Evolutionary conservation across 2,329 filamentous ascomycete genomes (phyloP), one percentile per base, ranked within the genome.

Genomic region (Bipolaris bicolor): DNA sequence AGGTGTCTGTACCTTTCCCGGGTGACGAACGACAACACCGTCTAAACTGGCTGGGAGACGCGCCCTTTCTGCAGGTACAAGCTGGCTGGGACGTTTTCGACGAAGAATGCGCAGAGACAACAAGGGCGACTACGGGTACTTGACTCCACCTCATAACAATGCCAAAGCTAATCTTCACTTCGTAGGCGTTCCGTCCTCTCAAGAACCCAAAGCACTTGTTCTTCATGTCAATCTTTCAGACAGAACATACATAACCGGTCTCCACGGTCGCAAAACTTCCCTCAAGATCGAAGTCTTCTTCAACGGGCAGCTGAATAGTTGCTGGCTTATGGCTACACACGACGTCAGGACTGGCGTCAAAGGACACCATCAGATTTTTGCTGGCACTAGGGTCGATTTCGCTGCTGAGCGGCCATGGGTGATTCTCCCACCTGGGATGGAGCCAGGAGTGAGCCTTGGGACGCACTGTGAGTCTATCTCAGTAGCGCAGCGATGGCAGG

Each of bases 271-370:
- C 22, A 63, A 62, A n/a, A 69, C 71, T 18, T 74, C 79, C 33
- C 56, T 82, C 49, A 81, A 80, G 63, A 73, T 82, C 41, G 80
- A 82, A n/a, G 74, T 82, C 3, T 78, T 80, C 61, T 70, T 81
- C 64, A 82, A 83, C 52, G 81, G 81, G 36, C 65, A 75, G 29
- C 69, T 82, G 7, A 72, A 73, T 3, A 69, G 63, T n/a, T 76
- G 72, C 34, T 57, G 61, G 5, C 64, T 73, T 22, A 47, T 76
- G 9, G 61, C 72, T 7, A 47, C 49, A 20, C 61, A 68, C 26
- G 69, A 73, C 47, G 44, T 67, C 7, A 59, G 48, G 3, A 56
- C 49, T 10, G 65, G 60, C 7, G 48, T 39, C 16, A 68, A 69
- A 36, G 49, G 61, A 3, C 45, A 66, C 2, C 58, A 71, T 41